Percentiles rank a stretch among this genome's conserved stretches.
These are phyloP conservation scores for Viridothelium virens DNA, from an alignment of 495 filamentous ascomycete genomes.

Conservation along the genomic window DNA sequence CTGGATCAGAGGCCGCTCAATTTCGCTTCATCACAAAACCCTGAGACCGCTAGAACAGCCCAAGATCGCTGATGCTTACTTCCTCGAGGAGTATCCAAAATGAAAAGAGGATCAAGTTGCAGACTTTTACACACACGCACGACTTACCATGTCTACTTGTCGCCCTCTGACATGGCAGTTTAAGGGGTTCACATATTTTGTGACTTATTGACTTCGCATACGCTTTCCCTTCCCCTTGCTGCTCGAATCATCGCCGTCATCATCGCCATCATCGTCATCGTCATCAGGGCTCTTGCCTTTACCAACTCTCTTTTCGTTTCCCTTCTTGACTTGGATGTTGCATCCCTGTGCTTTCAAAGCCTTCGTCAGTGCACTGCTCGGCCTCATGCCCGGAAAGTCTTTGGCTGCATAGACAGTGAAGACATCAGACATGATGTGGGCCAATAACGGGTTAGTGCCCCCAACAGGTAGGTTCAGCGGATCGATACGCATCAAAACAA, in stretches of 20 bases:
- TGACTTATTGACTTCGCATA: not conserved
- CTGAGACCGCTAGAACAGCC: not conserved
- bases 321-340: slow-evolving; percentile 73
- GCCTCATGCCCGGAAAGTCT: slow-evolving; percentile 90
- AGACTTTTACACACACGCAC: not conserved
- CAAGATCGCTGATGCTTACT: not conserved
- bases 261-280: slow-evolving; percentile 41
- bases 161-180: too few species aligned
- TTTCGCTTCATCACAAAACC: not conserved
- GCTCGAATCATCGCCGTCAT: slow-evolving; percentile 12
- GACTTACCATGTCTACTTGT: too few species aligned
- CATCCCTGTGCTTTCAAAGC: slow-evolving; percentile 66
- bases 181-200: not conserved
- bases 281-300: slow-evolving; percentile 36
- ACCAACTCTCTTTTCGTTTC: slow-evolving; percentile 53
- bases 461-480: slow-evolving; percentile 43
- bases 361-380: slow-evolving; percentile 61
- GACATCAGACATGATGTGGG: slow-evolving; percentile 61
- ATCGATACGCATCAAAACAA: slow-evolving; percentile 76
- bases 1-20: not conserved
- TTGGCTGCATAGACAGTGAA: slow-evolving; percentile 94
- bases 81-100: not conserved
- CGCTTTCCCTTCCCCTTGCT: slow-evolving; percentile 14
- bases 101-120: too few species aligned
- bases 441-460: slow-evolving; percentile 50